A percentile compares a stretch with the other conserved stretches of the same genome.
phyloP scores from a whole-genome alignment of 1,139 yeast species.

The Diutina neorugosa region DNA sequence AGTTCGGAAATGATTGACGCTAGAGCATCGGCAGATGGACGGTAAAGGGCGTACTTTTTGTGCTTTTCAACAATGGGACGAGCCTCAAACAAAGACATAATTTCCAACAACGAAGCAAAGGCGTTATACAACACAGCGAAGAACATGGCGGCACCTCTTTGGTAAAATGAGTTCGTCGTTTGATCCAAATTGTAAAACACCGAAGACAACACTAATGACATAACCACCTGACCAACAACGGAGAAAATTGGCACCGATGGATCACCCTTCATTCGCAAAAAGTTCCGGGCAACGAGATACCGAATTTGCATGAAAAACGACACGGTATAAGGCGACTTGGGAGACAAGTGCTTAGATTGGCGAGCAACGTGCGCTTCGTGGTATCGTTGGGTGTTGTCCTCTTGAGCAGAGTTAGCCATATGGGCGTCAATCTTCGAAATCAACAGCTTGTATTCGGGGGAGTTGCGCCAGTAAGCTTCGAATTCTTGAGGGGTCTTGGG shows the following conservation, averaged over 20 bases:
- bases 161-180: conserved; percentile 10
- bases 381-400: conserved; percentile 18
- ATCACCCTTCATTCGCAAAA: conserved; percentile 10
- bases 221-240: conserved; percentile 10
- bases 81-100: conserved; percentile 11
- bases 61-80: conserved; percentile 12
- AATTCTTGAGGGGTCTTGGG: conserved; percentile 10
- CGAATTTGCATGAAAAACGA: conserved; percentile 10
- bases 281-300: conserved; percentile 9
- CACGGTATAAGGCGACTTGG: conserved; percentile 10
- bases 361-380: conserved; percentile 9
- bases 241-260: conserved; percentile 10
- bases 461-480: conserved; percentile 10
- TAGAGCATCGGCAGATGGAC: conserved; percentile 12
- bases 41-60: conserved; percentile 10
- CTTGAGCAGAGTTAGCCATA: conserved; percentile 19
- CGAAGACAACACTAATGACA: conserved; percentile 10
- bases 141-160: conserved; percentile 11
- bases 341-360: conserved; percentile 8
- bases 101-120: conserved; percentile 11
- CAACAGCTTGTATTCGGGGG: conserved; percentile 8
- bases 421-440: conserved; percentile 15
- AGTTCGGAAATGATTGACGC: conserved; percentile 11
- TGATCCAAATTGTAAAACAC: conserved; percentile 9
- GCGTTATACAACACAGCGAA: conserved; percentile 12